phyloP scores from a whole-genome alignment of 2,329 filamentous ascomycete genomes.

The Thermomyces lanuginosus region DNA sequence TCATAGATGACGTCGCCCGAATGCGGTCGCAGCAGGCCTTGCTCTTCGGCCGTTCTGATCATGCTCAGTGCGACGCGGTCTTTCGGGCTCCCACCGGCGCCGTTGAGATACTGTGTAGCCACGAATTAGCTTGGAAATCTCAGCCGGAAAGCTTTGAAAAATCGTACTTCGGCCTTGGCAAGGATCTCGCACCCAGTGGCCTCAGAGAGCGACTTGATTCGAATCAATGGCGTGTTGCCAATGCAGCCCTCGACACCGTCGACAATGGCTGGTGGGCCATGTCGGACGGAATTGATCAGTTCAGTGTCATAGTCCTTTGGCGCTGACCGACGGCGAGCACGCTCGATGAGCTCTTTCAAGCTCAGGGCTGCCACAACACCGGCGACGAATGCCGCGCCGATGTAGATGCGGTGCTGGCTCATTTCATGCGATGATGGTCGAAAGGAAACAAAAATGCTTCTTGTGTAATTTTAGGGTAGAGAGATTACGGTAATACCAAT shows the following conservation, averaged over 20 bases:
- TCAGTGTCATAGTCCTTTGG: conserved; percentile 31
- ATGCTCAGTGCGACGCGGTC: conserved; percentile 86
- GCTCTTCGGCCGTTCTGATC: conserved; percentile 63
- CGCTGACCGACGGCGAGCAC: conserved; percentile 37
- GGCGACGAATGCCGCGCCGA: conserved; percentile 57
- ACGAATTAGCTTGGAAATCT: conserved; percentile 7
- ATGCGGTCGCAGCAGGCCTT: conserved; percentile 57
- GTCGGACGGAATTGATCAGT: conserved; percentile 10
- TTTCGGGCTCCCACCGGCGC: conserved; percentile 83
- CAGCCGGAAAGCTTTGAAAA: background rate
- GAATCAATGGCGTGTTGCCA: conserved; percentile 78
- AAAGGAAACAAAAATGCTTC: no score
- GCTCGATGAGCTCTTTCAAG: conserved; percentile 60
- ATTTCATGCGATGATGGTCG: no score
- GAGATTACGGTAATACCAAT: no score
- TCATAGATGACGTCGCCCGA: conserved; percentile 93
- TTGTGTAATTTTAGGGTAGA: no score
- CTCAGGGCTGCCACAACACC: conserved; percentile 61
- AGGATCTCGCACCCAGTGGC: conserved; percentile 80
- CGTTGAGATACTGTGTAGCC: conserved; percentile 59
- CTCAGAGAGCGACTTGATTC: conserved; percentile 68
- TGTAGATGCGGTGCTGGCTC: conserved; percentile 33
- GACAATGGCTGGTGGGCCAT: conserved; percentile 36
- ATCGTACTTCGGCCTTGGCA: conserved; percentile 66
- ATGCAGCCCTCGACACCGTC: conserved; percentile 83